These are phyloP conservation scores for Pseudonitzschia multiseries DNA, from an alignment of 108 stramenopile species.

Conservation along the genomic window DNA sequence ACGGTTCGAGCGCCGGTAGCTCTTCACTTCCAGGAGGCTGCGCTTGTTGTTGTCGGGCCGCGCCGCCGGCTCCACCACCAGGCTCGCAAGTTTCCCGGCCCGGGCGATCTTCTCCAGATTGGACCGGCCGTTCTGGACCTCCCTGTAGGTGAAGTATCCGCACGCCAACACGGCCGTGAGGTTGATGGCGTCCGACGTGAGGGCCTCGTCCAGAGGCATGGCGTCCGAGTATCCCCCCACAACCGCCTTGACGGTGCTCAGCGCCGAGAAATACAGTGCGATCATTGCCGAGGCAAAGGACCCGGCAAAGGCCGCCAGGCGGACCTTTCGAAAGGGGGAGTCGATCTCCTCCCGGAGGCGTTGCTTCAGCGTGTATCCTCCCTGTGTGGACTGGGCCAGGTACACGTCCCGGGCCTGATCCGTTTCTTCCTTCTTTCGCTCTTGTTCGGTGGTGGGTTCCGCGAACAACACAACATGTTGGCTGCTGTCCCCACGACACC, in stretches of 20 bases:
- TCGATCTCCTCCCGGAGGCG: constrained; percentile 85
- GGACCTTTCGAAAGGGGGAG: constrained; percentile 82
- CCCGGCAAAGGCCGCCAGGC: constrained; percentile 70
- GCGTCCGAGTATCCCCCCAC: constrained; percentile 61
- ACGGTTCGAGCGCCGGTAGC: constrained; percentile 64
- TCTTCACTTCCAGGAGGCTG: constrained; percentile 23
- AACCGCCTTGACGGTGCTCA: constrained; percentile 58
- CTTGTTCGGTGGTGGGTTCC: constrained; percentile 3
- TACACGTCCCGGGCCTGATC: constrained; percentile 3
- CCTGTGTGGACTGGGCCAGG: constrained; percentile 41
- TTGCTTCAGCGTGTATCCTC: constrained; percentile 87
- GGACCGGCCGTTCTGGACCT: constrained; percentile 61
- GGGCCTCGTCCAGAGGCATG: constrained; percentile 60
- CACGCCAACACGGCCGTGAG: constrained; percentile 55
- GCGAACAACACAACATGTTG: too few species aligned
- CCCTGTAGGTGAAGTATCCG: constrained; percentile 57
- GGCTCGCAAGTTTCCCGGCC: constrained; percentile 64
- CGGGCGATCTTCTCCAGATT: constrained; percentile 74
- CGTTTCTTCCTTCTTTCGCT: neutral
- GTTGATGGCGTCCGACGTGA: constrained; percentile 69
- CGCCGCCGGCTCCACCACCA: constrained; percentile 65
- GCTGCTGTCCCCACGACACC: neutral
- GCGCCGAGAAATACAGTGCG: constrained; percentile 72
- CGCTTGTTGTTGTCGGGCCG: neutral
- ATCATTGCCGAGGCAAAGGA: constrained; percentile 58